Evolutionary conservation across 257 asterid genomes (phyloP).

Genomic region (Nicotiana obtusifolia): DNA sequence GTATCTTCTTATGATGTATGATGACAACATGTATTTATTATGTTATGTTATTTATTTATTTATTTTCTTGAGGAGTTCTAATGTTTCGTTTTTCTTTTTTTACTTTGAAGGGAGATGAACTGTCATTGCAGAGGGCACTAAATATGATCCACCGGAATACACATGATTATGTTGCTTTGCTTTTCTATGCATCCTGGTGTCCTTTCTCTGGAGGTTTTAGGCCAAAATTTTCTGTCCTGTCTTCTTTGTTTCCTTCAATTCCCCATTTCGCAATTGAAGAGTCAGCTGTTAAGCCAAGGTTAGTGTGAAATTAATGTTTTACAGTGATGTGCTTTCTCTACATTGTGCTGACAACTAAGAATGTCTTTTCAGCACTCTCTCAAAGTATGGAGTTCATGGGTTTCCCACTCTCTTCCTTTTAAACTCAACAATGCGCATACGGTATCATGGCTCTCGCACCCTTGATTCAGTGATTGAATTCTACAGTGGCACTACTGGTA

Average conservation of each 20-base stretch:
- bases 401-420: constrained; percentile 77
- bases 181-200: constrained; percentile 97
- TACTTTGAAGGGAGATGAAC: constrained; percentile 74
- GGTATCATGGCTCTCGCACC: constrained; percentile 82
- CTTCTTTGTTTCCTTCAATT: constrained; percentile 76
- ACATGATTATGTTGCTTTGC: constrained; percentile 63
- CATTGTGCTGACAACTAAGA: constrained; percentile 11
- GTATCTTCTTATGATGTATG: background rate
- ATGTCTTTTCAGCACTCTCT: constrained; percentile 64
- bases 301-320: constrained; percentile 18
- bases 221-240: constrained; percentile 60
- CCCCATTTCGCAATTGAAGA: constrained; percentile 94
- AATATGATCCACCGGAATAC: constrained; percentile 57
- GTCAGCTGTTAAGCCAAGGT: constrained; percentile 93
- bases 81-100: constrained; percentile 13
- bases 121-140: constrained; percentile 68
- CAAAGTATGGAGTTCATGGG: constrained; percentile 94
- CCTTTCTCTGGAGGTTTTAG: constrained; percentile 73
- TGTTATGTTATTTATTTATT: background rate
- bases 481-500: constrained; percentile 75
- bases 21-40: background rate
- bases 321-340: constrained; percentile 4
- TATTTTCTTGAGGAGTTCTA: constrained; percentile 10
- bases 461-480: constrained; percentile 65
- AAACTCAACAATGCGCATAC: constrained; percentile 72